Base-by-base conservation (phyloP, 1,284 basidiomycete species). In the Ceratobasidium papillatum region DNA sequence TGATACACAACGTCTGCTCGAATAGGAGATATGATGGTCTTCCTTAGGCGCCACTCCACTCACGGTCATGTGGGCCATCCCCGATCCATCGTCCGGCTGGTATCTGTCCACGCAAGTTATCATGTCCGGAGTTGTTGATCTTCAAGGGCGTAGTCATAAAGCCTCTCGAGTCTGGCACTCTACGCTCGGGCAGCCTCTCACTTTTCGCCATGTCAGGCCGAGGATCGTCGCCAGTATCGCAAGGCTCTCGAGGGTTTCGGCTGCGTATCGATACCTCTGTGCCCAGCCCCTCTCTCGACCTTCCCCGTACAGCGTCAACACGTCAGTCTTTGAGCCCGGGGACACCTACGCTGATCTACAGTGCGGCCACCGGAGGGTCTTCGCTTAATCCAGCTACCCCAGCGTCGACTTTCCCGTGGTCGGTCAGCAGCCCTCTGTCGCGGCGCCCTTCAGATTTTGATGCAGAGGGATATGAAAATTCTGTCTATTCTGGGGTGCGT, bases 241-340 rank as follows among this genome's bases (percentile, higher is more conserved):
- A 54, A 51, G 27, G 3, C 64, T 54, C 64, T 68, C 47, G 64
- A n/a, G 32, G 30, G 8, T 68, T 68, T 51, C 47, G 36, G n/a
- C 64, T 68, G 9, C 45, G 51, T 11, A 64, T 64, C 25, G 43
- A 64, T 43, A 64, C 62, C 27, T 47, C 41, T n/a, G 62, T 64
- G 5, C 62, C 38, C 17, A 47, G 62, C 12, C 27, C 62, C 17
- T 51, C 45, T 7, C 62, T 64, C 30, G 25, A 30, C 30, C 19
- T 12, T 43, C 27, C 27, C 30, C 25, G 30, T 51, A 47, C 3
- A 30, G 2, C 14, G 9, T 68, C 47, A 5, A 54, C 12, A 49
- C 34, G 64, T n/a, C 34, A 34, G n/a, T 38, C 43, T 12, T 30
- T 32, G 25, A 66, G 32, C n/a, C 64, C 64, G 32, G 38, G 7